phyloP scores from a whole-genome alignment of 305 asterid genomes.

The Solanum hybrid region DNA sequence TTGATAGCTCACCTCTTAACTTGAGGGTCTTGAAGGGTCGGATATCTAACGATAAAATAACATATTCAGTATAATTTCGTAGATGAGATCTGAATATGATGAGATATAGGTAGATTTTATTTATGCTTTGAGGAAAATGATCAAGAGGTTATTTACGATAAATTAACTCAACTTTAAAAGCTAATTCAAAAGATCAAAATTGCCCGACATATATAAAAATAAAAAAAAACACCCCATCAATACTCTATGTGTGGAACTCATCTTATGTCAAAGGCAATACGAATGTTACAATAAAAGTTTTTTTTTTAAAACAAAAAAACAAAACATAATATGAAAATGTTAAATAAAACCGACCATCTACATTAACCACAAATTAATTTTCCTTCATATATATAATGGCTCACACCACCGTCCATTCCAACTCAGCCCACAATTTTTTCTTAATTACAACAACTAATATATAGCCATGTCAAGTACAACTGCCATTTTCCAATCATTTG shows the following conservation, averaged over 20 bases:
- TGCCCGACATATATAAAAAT: accelerated
- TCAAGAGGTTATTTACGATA: no score
- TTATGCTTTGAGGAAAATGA: no score
- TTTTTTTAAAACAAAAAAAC: no score
- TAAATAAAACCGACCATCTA: constrained; percentile 15
- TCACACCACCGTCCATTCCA: constrained; percentile 10
- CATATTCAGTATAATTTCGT: background rate
- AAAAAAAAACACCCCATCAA: background rate
- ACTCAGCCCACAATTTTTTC: background rate
- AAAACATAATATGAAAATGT: background rate
- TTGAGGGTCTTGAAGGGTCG: background rate
- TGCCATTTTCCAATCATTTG: background rate
- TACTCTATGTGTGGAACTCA: background rate
- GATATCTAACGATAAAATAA: background rate
- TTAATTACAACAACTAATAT: background rate
- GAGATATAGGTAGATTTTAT: background rate
- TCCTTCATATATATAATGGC: background rate
- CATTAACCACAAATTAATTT: background rate
- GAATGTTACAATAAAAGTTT: background rate
- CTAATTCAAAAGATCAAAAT: background rate
- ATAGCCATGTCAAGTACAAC: background rate
- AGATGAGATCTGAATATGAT: accelerated
- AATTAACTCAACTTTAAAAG: no score
- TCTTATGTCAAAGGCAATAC: background rate
- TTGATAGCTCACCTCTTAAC: background rate